Base-by-base conservation (phyloP, 2,329 filamentous ascomycete genomes). In the Ramichloridium luteum region DNA sequence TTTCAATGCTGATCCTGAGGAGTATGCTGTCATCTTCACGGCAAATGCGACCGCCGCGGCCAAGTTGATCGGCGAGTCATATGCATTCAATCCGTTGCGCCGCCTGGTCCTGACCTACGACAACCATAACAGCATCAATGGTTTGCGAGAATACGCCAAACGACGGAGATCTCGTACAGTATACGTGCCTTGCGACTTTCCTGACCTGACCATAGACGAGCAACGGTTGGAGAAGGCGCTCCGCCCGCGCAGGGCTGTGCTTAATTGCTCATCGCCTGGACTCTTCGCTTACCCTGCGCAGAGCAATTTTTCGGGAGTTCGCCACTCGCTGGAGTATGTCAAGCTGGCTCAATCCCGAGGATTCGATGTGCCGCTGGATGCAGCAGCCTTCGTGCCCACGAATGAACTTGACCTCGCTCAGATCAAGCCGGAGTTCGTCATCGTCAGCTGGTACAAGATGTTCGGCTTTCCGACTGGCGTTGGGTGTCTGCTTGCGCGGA, bases 361-460 rank as follows among this genome's bases (percentile, higher is more conserved):
- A 23, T 23, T 40, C 5, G 84, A 78, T 47, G 81, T 80, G 0
- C 58, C 93, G 15, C 61, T 93, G 9, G 86, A 96, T 55, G 85
- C 82, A 8, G 84, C 88, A 4, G 80, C 83, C 0, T 63, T 84
- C 6, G 77, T 76, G 6, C 77, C 83, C 5, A 93, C 85, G 1
- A 73, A 80, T 3, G 74, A 74, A 1, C 61, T 94, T 6, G 72
- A 92, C 48, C 61, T 94, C 2, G 66, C 72, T 31, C 60, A 80
- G 43, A 48, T 67, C 0, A 59, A 62, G 0, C 81, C 88, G 1
- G 86, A 94, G 51, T 94, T 94, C 44, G 77, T 74, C 0, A 79
- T 83, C 0, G 50, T 94, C 25, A 93, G 85, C 53, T 76, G 94
- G 42, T 93, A 93, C 62, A 96, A 94, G 54, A 86, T 93, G 11